phyloP scores from a whole-genome alignment of 164 flowering plant genomes.

The Annona cherimola region DNA sequence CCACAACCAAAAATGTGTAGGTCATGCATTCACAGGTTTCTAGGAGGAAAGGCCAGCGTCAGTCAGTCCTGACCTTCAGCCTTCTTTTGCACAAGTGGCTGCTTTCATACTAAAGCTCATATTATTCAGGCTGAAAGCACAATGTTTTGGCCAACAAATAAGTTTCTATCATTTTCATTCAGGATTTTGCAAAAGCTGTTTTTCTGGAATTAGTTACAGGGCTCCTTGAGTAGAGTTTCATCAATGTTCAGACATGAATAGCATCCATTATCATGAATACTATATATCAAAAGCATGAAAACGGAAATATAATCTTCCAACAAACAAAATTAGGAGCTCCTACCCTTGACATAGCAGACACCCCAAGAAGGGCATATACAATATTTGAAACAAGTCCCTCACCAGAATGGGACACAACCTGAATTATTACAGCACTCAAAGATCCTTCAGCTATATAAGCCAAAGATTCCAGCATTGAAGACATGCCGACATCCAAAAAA shows the following conservation, averaged over 20 bases:
- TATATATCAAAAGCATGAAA: not conserved
- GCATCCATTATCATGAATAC: too few relatives aligned
- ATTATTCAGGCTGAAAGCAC: too few relatives aligned
- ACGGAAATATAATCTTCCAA: not conserved
- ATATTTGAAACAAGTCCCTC: slow-evolving; percentile 90
- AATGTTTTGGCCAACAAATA: too few relatives aligned
- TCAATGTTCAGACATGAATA: not conserved
- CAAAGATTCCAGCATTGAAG: slow-evolving; percentile 49
- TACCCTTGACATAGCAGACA: slow-evolving; percentile 99
- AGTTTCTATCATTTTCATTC: not conserved
- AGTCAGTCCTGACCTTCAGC: too few relatives aligned
- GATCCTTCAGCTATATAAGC: slow-evolving; percentile 46
- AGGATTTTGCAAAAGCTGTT: too few relatives aligned
- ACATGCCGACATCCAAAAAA: slow-evolving; percentile 68
- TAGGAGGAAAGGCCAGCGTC: too few relatives aligned
- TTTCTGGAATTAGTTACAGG: too few relatives aligned
- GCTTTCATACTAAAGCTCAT: too few relatives aligned
- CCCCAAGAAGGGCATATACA: slow-evolving; percentile 93
- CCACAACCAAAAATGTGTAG: too few relatives aligned
- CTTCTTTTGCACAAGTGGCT: too few relatives aligned
- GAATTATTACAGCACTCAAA: slow-evolving; percentile 54
- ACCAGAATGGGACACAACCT: slow-evolving; percentile 69
- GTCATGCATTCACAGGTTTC: too few relatives aligned
- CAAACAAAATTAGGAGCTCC: not conserved
- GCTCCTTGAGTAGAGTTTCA: too few relatives aligned